Evolutionary conservation across 2,329 filamentous ascomycete genomes (phyloP), one percentile per base, ranked within the genome.

Genomic region (Lecanicillium sp.): DNA sequence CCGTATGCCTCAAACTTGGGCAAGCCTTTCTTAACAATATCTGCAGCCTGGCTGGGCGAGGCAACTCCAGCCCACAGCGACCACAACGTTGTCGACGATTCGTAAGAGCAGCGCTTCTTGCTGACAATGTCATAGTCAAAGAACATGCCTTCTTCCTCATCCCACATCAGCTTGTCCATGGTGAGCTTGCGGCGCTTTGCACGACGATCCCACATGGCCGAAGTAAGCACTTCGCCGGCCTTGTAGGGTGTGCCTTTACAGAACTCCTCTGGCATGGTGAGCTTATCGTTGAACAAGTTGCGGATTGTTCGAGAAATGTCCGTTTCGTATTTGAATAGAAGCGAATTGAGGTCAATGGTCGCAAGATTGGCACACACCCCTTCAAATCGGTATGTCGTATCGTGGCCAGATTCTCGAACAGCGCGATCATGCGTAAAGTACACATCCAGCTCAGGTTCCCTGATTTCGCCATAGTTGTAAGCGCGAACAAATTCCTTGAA

Each of bases 361-460:
- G 89, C 92, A 18, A 96, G 70, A 55, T 95, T 79, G 9, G 86
- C 92, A 51, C 85, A 89, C 17, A 94, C 74, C 33, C 79, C 82
- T 63, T 96, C 92, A 15, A 98, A 72, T 14, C 92, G 85, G 63
- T 96, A 96, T 13, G 85, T 85, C 3, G 92, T 98, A 57, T 98
- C 92, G 60, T 98, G 92, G 11, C 92, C 92, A 14, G 90, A 95
- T 62, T 98, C 92, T 48, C 92, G 83, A 25, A 96, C 89, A 3
- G 90, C 89, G 43, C 92, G 84, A 57, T 98, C 92, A 58, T 98
- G 92, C 55, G 94, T 66, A 65, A 96, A 96, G 63, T 96, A 98
- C 33, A 89, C 80, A 54, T 98, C 92, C 12, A 98, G 71, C 46
- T 94, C 86, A 1, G 89, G 88, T 63, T 96, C 90, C 33, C 71